Percentiles rank a stretch among this genome's conserved stretches.
These are phyloP conservation scores for Phialocephala sp. DNA, from an alignment of 2,329 filamentous ascomycete species.

Conservation along the genomic window DNA sequence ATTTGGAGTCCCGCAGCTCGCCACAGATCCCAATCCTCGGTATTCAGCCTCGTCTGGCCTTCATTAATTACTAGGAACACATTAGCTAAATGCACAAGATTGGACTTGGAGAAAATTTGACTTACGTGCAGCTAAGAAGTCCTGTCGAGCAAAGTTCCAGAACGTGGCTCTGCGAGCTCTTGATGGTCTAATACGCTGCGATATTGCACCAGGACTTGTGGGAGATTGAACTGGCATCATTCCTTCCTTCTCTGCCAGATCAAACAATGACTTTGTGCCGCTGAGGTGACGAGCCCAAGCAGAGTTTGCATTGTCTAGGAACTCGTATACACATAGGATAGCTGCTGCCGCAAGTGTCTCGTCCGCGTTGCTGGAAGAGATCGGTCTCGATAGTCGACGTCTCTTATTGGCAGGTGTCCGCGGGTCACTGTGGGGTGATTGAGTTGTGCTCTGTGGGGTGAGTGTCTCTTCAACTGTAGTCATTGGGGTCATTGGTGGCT, in stretches of 20 bases:
- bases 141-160: conserved; percentile 71
- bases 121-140: conserved; percentile 67
- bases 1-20: conserved; percentile 66
- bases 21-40: conserved; percentile 67
- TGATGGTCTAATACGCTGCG: conserved; percentile 49
- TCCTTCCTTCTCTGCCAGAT: conserved; percentile 56
- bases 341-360: conserved; percentile 69
- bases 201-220: conserved; percentile 43
- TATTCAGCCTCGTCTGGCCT: conserved; percentile 63
- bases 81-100: neutral
- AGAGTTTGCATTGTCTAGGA: conserved; percentile 66
- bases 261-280: conserved; percentile 67
- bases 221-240: conserved; percentile 50
- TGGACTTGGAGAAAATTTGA: conserved; percentile 17
- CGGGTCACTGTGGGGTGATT: conserved; percentile 33
- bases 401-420: conserved; percentile 44
- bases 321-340: conserved; percentile 71
- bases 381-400: conserved; percentile 49
- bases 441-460: conserved; percentile 34
- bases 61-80: conserved; percentile 59
- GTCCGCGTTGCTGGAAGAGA: conserved; percentile 54
- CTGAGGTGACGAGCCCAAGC: conserved; percentile 70
- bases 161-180: conserved; percentile 64
- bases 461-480: conserved; percentile 41
- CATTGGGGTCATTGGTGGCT: conserved; percentile 40